Base-by-base conservation (phyloP, 164 flowering plant species). In the Cinnamomum chago region DNA sequence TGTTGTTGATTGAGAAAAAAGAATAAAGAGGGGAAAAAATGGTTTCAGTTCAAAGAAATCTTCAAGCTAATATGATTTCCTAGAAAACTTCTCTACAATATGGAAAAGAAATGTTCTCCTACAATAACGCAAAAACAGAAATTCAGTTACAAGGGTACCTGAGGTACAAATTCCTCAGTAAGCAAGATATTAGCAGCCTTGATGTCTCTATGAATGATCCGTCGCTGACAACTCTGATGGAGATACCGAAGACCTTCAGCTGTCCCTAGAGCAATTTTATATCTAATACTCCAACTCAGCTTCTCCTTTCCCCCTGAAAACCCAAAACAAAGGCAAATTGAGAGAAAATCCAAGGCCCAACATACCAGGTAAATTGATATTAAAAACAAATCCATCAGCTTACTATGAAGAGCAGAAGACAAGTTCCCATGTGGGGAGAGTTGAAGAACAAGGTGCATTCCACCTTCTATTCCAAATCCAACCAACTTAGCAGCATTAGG, bases 381-480 rank as follows among this genome's bases (percentile, higher is more conserved):
- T 24, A 67, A n/a, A 35, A 33, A 11, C 17, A 51, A 67, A 3
- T 28, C n/a, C 66, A 70, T 18, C 28, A 50, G 67, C 89, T 70
- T 58, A 91, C 99, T 93, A 72, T 83, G 88, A 60, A 95, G 97
- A 52, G 90, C 71, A 24, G 92, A 86, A 33, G 89, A 87, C 73
- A 95, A 83, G 87, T 92, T 92, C 20, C 99, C 99, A 86, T 90
- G 85, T 23, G 89, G 89, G 76, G 99, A 95, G 71, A 95, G 81
- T 35, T 88, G 86, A 73, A 95, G 95, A 76, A 95, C 93, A 73
- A 95, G 88, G 80, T 91, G 91, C 95, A 95, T 85, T 68, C 99
- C 99, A 12, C 97, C 99, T 80, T 93, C 97, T 52, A 95, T 86
- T 10, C 98, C 95, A 83, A 90, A 91, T 6, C 99, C 99, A 65